Evolutionary conservation across 768 basidiomycete genomes (phyloP).

Genomic region (Amanita exitialis): DNA sequence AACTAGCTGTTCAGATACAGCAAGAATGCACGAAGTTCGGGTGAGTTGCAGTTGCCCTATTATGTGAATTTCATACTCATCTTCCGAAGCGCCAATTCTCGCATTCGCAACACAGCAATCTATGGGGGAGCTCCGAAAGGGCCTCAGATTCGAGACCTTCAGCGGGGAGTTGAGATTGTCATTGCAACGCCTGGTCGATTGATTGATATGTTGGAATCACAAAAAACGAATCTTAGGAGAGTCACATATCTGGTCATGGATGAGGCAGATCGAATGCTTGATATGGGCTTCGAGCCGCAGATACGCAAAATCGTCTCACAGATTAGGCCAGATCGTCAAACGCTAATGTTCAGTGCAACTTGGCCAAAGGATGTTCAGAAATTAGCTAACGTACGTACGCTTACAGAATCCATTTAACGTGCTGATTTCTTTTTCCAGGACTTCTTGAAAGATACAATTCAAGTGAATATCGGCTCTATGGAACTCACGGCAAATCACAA

Average conservation of each 20-base stretch:
- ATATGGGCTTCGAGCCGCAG: constrained; percentile 99
- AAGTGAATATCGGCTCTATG: constrained; percentile 98
- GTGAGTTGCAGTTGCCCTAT: constrained; percentile 26
- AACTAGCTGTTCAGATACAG: constrained; percentile 97
- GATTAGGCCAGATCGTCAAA: constrained; percentile 97
- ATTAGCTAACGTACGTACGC: constrained; percentile 63
- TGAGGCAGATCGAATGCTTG: constrained; percentile 99
- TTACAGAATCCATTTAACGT: neutral
- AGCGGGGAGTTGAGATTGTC: constrained; percentile 94
- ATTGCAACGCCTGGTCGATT: constrained; percentile 99
- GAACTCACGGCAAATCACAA: constrained; percentile 98
- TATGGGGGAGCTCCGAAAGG: constrained; percentile 99
- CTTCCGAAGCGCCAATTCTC: constrained; percentile 62
- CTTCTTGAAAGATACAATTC: constrained; percentile 93
- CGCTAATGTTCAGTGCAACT: constrained; percentile 98
- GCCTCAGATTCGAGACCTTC: constrained; percentile 94
- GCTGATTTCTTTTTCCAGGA: constrained; percentile 39
- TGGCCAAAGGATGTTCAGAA: constrained; percentile 99
- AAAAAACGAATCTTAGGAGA: constrained; percentile 93
- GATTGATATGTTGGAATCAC: constrained; percentile 97
- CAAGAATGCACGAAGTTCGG: constrained; percentile 99
- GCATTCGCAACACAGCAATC: constrained; percentile 97
- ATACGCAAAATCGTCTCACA: constrained; percentile 97
- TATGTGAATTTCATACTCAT: neutral
- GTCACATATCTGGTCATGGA: constrained; percentile 99